phyloP scores from a whole-genome alignment of 106 monocot species.

The Chionographis japonica region DNA sequence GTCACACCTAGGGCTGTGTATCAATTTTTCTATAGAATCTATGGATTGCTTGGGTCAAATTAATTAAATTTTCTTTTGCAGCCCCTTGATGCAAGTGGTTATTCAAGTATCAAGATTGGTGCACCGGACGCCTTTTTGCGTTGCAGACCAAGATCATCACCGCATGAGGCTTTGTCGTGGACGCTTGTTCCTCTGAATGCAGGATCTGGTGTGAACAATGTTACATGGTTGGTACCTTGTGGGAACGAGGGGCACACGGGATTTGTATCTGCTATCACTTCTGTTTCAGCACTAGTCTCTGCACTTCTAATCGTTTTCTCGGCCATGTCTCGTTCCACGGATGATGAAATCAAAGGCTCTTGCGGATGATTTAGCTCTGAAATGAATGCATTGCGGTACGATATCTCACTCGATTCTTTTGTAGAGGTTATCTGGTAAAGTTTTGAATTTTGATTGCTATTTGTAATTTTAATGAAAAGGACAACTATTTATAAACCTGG shows the following conservation, averaged over 20 bases:
- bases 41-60: no score
- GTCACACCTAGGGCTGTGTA: no score
- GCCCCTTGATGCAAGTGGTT: slow-evolving; percentile 49
- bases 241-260: slow-evolving; percentile 35
- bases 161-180: slow-evolving; percentile 27
- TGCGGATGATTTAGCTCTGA: no score
- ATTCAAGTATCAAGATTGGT: slow-evolving; percentile 33
- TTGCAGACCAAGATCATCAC: slow-evolving; percentile 24
- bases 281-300: slow-evolving; percentile 41
- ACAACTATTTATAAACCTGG: no score
- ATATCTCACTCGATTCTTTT: no score
- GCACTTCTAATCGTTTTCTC: slow-evolving; percentile 44
- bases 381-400: no score
- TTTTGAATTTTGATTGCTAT: no score
- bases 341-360: not conserved
- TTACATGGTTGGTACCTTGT: slow-evolving; percentile 55
- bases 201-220: not conserved
- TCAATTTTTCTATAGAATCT: no score
- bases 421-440: no score
- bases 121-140: slow-evolving; percentile 34
- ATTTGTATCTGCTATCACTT: slow-evolving; percentile 51
- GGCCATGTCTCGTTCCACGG: slow-evolving; percentile 16
- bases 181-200: slow-evolving; percentile 8
- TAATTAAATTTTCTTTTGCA: slow-evolving; percentile 21
- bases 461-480: no score